Conservation (phyloP, 1,139 yeast genomes). For the Tardiomyces depauwii region DNA sequence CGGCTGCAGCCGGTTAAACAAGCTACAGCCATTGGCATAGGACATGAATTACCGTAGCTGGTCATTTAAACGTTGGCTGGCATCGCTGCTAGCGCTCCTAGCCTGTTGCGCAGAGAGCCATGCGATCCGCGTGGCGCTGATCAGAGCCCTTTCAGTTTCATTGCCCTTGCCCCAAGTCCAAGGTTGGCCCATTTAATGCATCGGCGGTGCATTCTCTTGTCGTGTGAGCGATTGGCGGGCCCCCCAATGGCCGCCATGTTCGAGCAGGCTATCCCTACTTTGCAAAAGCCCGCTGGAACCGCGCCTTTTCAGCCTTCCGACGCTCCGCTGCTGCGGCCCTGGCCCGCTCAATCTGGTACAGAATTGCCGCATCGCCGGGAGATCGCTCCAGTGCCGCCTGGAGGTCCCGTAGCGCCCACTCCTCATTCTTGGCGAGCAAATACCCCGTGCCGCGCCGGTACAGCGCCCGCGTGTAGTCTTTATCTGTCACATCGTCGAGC, state of each 20-base stretch:
- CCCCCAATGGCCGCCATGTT: not conserved
- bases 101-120: too few relatives aligned
- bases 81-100: too few relatives aligned
- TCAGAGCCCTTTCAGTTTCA: too few relatives aligned
- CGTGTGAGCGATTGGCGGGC: not conserved
- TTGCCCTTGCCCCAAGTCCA: too few relatives aligned
- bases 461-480: constrained; percentile 66
- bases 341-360: constrained; percentile 53
- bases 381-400: constrained; percentile 51
- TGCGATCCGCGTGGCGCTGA: too few relatives aligned
- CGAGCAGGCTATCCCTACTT: not conserved
- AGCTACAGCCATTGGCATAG: too few relatives aligned
- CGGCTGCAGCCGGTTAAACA: too few relatives aligned
- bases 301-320: constrained; percentile 62
- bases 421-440: constrained; percentile 53
- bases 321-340: constrained; percentile 42
- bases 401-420: constrained; percentile 53
- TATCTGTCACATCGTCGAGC: constrained; percentile 44
- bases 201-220: constrained; percentile 1
- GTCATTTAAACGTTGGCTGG: too few relatives aligned
- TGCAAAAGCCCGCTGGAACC: constrained; percentile 36
- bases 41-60: too few relatives aligned
- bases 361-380: constrained; percentile 66
- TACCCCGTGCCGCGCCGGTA: constrained; percentile 77
- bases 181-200: not conserved